Evolutionary conservation across 768 basidiomycete genomes (phyloP), one percentile per base, ranked within the genome.

Genomic region (Kwoniella shandongensis): DNA sequence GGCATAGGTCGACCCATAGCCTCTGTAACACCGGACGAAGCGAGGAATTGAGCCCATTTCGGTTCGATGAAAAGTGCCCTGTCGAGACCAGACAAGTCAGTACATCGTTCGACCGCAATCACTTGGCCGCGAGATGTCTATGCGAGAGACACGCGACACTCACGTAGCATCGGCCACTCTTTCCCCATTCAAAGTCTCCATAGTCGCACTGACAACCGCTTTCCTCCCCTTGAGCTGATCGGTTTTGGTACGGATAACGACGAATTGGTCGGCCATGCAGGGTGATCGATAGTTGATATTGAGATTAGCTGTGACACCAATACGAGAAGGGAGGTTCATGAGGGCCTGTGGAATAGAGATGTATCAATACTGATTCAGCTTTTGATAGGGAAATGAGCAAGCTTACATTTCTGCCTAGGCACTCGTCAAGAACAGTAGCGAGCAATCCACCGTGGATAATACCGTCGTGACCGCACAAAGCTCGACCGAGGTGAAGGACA

Each of bases 391-490:
- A 36, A 20, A 0, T 38, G 18, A 22, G 36, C 42, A 27, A 40
- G 78, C 85, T 60, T 69, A 93, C 93, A 66, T 84, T 87, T 58
- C 94, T 79, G 0, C 53, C 86, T 40, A 96, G 72, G 15, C 81
- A 80, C 80, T 99, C 94, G 62, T 99, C 94, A 53, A 96, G 74
- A 17, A 98, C 76, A 1, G 91, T 96, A 36, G 92, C 91, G 18
- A 98, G 79, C 57, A 98, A 68, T 1, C 94, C 94, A 0, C 94
- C 94, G 66, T 99, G 94, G 2, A 97, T 79, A 59, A 99, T 91
- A 0, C 94, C 94, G 76, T 94, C 91, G 61, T 94, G 77, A 2
- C 79, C 93, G 70, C 94, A 98, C 49, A 98, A 61, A 1, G 86
- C 88, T 39, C 88, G 78, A 1, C 94, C 94, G 1, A 96, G 79